These are phyloP conservation scores for Symbiodinium natans DNA, from an alignment of 73 alveolate species.

Conservation along the genomic window DNA sequence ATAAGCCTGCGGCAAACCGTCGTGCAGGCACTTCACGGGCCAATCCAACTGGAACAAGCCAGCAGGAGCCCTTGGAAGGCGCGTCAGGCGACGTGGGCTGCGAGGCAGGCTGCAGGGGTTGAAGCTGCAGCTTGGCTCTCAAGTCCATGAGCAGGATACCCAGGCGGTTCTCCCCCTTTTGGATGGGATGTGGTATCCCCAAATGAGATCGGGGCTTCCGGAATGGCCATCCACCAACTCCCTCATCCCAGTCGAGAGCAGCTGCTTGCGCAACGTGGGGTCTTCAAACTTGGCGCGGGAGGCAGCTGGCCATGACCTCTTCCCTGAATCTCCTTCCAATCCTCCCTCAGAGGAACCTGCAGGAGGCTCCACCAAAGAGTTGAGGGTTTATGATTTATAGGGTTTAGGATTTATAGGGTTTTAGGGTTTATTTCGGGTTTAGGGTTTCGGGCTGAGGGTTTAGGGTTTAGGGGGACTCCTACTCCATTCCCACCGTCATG, in stretches of 20 bases:
- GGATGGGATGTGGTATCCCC: neutral
- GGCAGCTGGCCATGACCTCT: conserved; percentile 44
- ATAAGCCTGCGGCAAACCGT: conserved; percentile 39
- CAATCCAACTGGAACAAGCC: conserved; percentile 23
- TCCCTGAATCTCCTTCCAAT: conserved; percentile 56
- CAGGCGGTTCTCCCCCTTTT: conserved; percentile 53
- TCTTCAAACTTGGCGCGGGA: conserved; percentile 24
- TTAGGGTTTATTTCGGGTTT: neutral
- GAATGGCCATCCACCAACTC: conserved; percentile 80
- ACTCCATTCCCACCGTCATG: too few species aligned
- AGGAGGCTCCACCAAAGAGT: neutral
- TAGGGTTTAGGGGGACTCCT: neutral
- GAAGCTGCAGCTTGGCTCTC: conserved; percentile 27
- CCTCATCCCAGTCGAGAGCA: neutral
- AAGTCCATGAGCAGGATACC: conserved; percentile 52
- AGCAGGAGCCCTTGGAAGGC: too few species aligned
- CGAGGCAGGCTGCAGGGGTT: too few species aligned
- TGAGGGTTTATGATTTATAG: neutral
- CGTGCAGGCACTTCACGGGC: conserved; percentile 82
- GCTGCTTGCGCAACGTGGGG: conserved; percentile 7
- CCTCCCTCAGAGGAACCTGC: neutral
- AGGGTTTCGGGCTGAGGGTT: neutral
- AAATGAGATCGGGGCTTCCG: conserved; percentile 46
- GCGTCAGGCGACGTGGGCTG: too few species aligned
- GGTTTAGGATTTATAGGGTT: too few species aligned